Percentiles rank a stretch among this genome's conserved stretches.
Evolutionary conservation across 148 eudicot genomes (phyloP).

Genomic region (Euryodendron excelsum): DNA sequence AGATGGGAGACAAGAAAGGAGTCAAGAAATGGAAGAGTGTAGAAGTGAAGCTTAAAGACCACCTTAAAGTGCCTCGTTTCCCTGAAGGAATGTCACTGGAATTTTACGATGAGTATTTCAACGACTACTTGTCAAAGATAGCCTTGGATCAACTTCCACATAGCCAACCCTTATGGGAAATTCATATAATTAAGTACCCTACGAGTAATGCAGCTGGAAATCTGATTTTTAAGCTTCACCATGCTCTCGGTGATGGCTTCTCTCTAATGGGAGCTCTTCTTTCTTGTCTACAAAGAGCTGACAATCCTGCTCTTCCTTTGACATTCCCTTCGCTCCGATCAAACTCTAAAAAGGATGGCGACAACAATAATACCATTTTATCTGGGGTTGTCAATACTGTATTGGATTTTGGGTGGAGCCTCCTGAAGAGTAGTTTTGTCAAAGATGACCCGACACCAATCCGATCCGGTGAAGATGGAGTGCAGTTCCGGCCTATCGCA

Average conservation of each 20-base stretch:
- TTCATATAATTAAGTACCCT: constrained; percentile 62
- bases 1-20: constrained; percentile 59
- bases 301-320: constrained; percentile 62
- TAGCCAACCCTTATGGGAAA: constrained; percentile 70
- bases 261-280: constrained; percentile 92
- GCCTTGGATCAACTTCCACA: constrained; percentile 53
- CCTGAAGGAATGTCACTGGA: constrained; percentile 32
- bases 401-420: constrained; percentile 57
- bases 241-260: constrained; percentile 80
- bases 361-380: neutral
- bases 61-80: constrained; percentile 42
- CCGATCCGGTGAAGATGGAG: constrained; percentile 45
- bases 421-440: constrained; percentile 50
- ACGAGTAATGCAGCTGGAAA: constrained; percentile 65
- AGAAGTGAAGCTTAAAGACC: constrained; percentile 56
- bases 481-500: constrained; percentile 45
- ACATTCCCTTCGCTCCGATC: constrained; percentile 44
- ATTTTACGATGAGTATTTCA: constrained; percentile 43
- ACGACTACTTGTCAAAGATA: constrained; percentile 57
- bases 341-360: neutral
- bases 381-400: constrained; percentile 34
- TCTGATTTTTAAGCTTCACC: constrained; percentile 76
- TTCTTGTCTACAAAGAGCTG: constrained; percentile 72
- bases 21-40: constrained; percentile 71
- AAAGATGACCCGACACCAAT: constrained; percentile 53